A percentile compares a stretch with the other conserved stretches of the same genome.
phyloP scores from a whole-genome alignment of 1,139 yeast species.

The Scheffersomyces titani region DNA sequence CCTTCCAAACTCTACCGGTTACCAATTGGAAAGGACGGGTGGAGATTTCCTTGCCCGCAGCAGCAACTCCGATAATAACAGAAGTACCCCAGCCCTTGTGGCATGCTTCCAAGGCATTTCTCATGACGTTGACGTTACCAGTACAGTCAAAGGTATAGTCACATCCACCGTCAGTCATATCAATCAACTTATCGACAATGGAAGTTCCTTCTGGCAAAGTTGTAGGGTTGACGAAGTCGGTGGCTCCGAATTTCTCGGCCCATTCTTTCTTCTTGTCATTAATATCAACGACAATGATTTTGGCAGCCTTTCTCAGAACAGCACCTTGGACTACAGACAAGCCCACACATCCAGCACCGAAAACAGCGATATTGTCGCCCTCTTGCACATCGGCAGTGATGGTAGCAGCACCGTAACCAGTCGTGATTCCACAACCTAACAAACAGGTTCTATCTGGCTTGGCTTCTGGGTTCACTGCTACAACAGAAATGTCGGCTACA shows the following conservation, averaged over 20 bases:
- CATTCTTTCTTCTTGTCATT: constrained; percentile 82
- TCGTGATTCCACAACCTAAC: constrained; percentile 97
- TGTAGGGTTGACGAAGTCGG: constrained; percentile 87
- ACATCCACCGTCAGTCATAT: constrained; percentile 94
- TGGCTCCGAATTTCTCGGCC: constrained; percentile 91
- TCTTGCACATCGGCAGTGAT: constrained; percentile 89
- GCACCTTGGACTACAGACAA: constrained; percentile 97
- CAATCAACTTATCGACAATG: constrained; percentile 81
- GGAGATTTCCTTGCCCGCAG: constrained; percentile 94
- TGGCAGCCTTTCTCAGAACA: constrained; percentile 71
- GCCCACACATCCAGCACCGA: constrained; percentile 98
- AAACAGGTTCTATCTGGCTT: constrained; percentile 85
- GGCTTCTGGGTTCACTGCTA: constrained; percentile 83
- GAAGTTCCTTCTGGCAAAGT: constrained; percentile 70
- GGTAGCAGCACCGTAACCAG: constrained; percentile 97
- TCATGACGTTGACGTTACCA: constrained; percentile 93
- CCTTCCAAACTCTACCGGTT: constrained; percentile 98
- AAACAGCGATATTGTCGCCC: constrained; percentile 94
- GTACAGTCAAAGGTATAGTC: constrained; percentile 98
- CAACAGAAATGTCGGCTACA: constrained; percentile 96
- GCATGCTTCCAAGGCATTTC: constrained; percentile 93
- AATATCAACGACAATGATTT: constrained; percentile 85
- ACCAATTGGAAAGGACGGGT: constrained; percentile 99
- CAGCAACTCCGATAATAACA: constrained; percentile 94
- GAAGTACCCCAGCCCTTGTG: constrained; percentile 99